These are phyloP conservation scores for Termitomyces sp. DNA, from an alignment of 768 basidiomycete species.

Conservation along the genomic window DNA sequence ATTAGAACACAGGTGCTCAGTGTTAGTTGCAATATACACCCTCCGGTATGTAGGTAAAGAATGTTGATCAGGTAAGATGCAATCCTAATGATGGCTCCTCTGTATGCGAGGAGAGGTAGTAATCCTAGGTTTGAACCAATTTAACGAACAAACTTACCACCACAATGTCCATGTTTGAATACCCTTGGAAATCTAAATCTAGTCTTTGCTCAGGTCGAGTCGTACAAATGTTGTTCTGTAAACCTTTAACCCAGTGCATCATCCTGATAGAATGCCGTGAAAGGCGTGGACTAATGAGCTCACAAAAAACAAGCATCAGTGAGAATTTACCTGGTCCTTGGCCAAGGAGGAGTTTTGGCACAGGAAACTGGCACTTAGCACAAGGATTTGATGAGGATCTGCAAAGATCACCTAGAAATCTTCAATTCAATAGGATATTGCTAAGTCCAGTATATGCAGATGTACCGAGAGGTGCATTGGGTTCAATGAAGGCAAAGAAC, in stretches of 20 bases:
- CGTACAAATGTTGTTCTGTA: constrained; percentile 42
- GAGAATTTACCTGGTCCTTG: constrained; percentile 43
- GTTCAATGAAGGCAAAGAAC: constrained; percentile 33
- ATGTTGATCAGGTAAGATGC: too few relatives aligned
- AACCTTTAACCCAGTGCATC: constrained; percentile 29
- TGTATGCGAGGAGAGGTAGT: too few relatives aligned
- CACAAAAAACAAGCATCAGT: too few relatives aligned
- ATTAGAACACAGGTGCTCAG: too few relatives aligned
- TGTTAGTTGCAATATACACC: too few relatives aligned
- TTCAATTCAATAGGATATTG: neutral
- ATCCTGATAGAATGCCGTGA: constrained; percentile 20
- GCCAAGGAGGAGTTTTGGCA: constrained; percentile 66
- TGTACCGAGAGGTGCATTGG: constrained; percentile 67
- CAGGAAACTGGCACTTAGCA: constrained; percentile 65
- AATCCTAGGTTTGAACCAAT: too few relatives aligned
- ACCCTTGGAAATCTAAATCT: neutral
- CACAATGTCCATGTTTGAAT: too few relatives aligned
- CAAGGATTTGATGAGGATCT: constrained; percentile 57
- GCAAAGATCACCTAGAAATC: constrained; percentile 45
- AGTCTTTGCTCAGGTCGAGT: constrained; percentile 9
- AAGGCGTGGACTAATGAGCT: neutral
- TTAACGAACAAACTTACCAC: too few relatives aligned
- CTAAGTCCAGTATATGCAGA: neutral
- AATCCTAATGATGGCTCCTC: too few relatives aligned
- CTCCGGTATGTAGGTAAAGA: too few relatives aligned